Evolutionary conservation across 352 stramenopile species (phyloP), one percentile per base, ranked within the genome.

Genomic region (Pythium aphanidermatum): DNA sequence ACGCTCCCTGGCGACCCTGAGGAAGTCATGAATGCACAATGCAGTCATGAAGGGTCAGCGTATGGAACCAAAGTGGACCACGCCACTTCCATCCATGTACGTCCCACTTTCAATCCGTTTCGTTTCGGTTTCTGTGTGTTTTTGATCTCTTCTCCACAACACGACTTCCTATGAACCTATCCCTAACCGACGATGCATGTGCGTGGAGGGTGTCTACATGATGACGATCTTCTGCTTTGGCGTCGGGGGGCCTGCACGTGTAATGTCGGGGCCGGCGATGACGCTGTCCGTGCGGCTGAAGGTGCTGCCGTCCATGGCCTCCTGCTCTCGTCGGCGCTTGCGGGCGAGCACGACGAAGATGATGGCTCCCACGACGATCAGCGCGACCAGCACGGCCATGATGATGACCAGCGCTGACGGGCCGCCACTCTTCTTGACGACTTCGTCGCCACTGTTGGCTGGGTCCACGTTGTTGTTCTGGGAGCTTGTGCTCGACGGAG

Each of bases 201-300:
- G 38, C 9, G 25, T 46, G 7, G 13, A 38, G 27, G 13, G 21
- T 17, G 14, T 10, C 38, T 86, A 91, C 78, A 91, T 86, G 27
- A 69, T 83, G 30, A 88, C 75, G 38, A 91, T 91, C 38, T 71
- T 81, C 34, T 67, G 56, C 65, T 88, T 91, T 28, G 78, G 78
- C 13, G 78, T 91, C 20, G 78, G 61, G 5, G 68, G 64, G 17
- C 70, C 64, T 3, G 14, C 48, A 32, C 56, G 63, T 9, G 36
- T 48, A 10, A 39, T 52, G 5, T 70, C 65, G 23, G 59, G 38
- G 49, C 41, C 53, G 8, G 47, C 67, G 25, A 74, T 59, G 16
- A 74, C 51, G 29, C 63, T 65, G 36, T 64, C 55, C 5, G 59
- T 52, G 40, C 60, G 66, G 20, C 67, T 70, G 29, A 86, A 85